These are phyloP conservation scores for Epichloe amarillans DNA, from an alignment of 2,329 filamentous ascomycete genomes.

Conservation along the genomic window DNA sequence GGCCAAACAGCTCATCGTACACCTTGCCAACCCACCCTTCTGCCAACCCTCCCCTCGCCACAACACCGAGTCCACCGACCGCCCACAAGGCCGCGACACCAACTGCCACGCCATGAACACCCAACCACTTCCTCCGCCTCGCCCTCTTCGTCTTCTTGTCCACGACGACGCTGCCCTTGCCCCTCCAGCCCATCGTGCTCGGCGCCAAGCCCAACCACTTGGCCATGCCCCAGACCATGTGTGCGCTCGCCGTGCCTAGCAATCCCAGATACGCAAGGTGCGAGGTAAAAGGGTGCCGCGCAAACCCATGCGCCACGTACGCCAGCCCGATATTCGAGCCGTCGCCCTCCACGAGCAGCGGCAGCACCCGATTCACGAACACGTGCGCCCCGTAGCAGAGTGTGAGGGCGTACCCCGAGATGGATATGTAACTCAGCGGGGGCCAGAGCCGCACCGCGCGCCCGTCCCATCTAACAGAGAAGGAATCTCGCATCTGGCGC, in stretches of 20 bases:
- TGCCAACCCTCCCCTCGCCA: slow-evolving; percentile 56
- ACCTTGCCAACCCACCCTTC: slow-evolving; percentile 68
- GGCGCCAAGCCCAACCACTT: slow-evolving; percentile 62
- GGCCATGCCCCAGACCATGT: slow-evolving; percentile 77
- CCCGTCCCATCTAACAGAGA: slow-evolving; percentile 21
- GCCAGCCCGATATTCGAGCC: slow-evolving; percentile 74
- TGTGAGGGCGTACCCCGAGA: slow-evolving; percentile 58
- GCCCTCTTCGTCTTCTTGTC: slow-evolving; percentile 39
- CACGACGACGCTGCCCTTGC: slow-evolving; percentile 25
- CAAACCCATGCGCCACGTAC: slow-evolving; percentile 78
- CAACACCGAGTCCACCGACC: slow-evolving; percentile 63
- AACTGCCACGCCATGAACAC: slow-evolving; percentile 51
- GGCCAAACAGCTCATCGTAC: slow-evolving; percentile 54
- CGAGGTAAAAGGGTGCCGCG: slow-evolving; percentile 52
- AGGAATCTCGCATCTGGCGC: slow-evolving; percentile 19
- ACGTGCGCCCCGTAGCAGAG: slow-evolving; percentile 58
- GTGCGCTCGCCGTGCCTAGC: slow-evolving; percentile 54
- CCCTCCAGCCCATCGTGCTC: slow-evolving; percentile 34
- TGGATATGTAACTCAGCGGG: slow-evolving; percentile 51
- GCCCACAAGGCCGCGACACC: slow-evolving; percentile 59
- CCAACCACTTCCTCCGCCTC: slow-evolving; percentile 55
- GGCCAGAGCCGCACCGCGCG: slow-evolving; percentile 44
- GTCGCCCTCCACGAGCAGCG: slow-evolving; percentile 65
- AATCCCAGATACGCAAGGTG: slow-evolving; percentile 57
- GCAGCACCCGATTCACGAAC: slow-evolving; percentile 62